Percentiles rank a stretch among this genome's conserved stretches.
Conservation (phyloP, 2,329 filamentous ascomycete species). For the Aureobasidium sp. region DNA sequence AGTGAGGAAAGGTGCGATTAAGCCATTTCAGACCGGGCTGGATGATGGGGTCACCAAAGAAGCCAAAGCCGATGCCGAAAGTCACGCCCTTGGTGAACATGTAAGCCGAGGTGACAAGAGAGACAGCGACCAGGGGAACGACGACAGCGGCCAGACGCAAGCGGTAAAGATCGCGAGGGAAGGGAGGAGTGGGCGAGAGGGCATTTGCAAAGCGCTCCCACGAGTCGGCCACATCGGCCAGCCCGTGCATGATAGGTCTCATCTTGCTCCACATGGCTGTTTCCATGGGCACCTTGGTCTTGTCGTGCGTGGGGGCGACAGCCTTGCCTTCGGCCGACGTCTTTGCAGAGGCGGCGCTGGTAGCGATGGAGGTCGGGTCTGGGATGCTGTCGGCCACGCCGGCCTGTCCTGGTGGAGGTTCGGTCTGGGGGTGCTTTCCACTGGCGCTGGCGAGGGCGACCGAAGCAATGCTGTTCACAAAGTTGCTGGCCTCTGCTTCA, state of each 20-base stretch:
- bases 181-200: conserved; percentile 43
- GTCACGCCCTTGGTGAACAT: conserved; percentile 56
- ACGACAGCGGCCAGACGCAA: conserved; percentile 41
- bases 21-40: conserved; percentile 51
- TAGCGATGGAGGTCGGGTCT: conserved; percentile 53
- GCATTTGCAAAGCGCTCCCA: conserved; percentile 59
- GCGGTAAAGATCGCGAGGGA: conserved; percentile 38
- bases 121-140: conserved; percentile 37
- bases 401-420: conserved; percentile 43
- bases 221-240: conserved; percentile 53
- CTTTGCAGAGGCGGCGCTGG: conserved; percentile 48
- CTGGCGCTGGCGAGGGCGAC: conserved; percentile 68
- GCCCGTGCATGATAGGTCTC: conserved; percentile 61
- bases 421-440: conserved; percentile 66
- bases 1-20: conserved; percentile 58
- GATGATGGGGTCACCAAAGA: conserved; percentile 75
- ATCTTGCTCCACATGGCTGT: conserved; percentile 71
- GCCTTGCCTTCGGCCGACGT: conserved; percentile 46
- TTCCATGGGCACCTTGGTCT: conserved; percentile 72
- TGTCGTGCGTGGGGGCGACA: conserved; percentile 53
- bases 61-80: conserved; percentile 63
- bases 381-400: conserved; percentile 48
- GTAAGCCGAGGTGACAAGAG: conserved; percentile 42
- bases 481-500: conserved; percentile 74
- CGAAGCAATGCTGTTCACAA: conserved; percentile 65